Evolutionary conservation across 2,329 filamentous ascomycete species (phyloP).

Genomic region (Phyllosticta paracitricarpa): DNA sequence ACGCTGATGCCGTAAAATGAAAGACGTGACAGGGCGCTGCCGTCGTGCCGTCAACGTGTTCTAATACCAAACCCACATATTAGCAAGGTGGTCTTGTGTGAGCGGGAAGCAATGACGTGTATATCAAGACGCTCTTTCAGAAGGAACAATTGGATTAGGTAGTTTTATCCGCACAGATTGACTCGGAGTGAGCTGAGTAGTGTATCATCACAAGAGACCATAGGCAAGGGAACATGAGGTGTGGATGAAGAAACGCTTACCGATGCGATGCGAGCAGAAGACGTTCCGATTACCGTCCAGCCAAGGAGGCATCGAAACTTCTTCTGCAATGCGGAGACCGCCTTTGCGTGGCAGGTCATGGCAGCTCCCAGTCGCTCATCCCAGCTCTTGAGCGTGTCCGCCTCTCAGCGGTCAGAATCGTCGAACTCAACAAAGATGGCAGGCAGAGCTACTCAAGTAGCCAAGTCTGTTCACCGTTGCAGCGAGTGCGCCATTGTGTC

Average conservation of each 20-base stretch:
- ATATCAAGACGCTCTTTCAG: conserved; percentile 1
- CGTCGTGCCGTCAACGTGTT: not conserved
- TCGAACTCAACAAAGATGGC: not conserved
- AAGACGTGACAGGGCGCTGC: not conserved
- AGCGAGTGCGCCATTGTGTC: not conserved
- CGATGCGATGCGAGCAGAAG: not conserved
- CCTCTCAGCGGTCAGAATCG: not conserved
- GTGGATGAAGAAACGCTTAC: not conserved
- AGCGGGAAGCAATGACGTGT: not conserved
- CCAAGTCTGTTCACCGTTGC: not conserved
- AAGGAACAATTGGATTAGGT: conserved; percentile 11
- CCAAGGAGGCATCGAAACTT: not conserved
- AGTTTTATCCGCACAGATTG: conserved; percentile 7
- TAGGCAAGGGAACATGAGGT: not conserved
- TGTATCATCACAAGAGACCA: conserved; percentile 6
- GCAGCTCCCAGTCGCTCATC: not conserved
- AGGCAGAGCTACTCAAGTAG: not conserved
- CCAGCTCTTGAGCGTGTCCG: not conserved
- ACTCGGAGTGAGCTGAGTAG: conserved; percentile 12
- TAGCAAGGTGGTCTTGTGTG: not conserved
- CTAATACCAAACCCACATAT: not conserved
- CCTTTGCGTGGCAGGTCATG: not conserved
- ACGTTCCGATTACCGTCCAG: not conserved
- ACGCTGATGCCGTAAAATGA: not conserved
- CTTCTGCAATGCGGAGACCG: not conserved